Conservation (phyloP, 148 eudicot species). For the Amaranthus palmeri region DNA sequence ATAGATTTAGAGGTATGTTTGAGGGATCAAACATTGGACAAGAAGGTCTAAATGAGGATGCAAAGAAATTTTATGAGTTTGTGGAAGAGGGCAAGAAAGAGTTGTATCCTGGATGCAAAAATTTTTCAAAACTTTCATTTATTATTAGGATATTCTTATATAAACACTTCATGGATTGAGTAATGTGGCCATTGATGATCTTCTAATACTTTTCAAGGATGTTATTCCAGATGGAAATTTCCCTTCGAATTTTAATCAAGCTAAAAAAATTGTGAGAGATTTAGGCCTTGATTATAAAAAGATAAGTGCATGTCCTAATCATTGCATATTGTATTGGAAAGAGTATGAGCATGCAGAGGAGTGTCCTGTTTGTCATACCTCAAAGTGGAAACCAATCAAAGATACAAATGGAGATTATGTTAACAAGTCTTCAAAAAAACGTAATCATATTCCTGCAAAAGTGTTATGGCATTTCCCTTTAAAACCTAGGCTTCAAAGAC, state of each 20-base stretch:
- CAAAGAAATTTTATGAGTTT: no score
- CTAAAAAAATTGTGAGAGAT: conserved; percentile 6
- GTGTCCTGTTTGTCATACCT: conserved; percentile 7
- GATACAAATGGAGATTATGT: background rate
- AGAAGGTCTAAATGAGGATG: no score
- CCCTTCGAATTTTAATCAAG: conserved; percentile 7
- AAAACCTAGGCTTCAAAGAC: conserved; percentile 5
- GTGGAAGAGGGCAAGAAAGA: no score
- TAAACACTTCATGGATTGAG: background rate
- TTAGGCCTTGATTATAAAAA: conserved; percentile 14
- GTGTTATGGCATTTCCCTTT: no score
- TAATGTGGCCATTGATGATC: conserved; percentile 14
- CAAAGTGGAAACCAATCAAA: conserved; percentile 8
- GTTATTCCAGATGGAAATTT: conserved; percentile 1
- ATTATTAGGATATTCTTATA: no score
- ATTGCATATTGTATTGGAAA: no score
- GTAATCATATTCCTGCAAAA: background rate
- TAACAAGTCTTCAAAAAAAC: background rate
- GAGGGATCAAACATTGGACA: no score
- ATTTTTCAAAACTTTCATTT: no score
- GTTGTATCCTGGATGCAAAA: no score
- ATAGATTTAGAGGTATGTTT: no score
- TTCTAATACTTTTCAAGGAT: background rate
- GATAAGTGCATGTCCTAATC: no score
- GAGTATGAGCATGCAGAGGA: background rate